Base-by-base conservation (phyloP, 176 grass and related monocot species). In the Triticum monococcum region DNA sequence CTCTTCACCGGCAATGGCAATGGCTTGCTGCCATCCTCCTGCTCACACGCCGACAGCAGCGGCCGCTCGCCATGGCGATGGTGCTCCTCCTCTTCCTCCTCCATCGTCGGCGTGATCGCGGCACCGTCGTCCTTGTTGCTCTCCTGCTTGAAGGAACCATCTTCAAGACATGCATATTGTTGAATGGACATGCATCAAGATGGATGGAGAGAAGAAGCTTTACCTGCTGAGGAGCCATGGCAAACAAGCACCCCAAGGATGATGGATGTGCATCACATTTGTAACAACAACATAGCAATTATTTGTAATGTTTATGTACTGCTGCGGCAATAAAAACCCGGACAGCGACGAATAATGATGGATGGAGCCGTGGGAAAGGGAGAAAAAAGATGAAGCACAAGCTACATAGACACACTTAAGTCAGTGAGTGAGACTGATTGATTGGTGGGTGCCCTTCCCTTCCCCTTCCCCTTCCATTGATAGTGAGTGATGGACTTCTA, bases 171-270 rank as follows among this genome's bases (percentile, higher is more conserved):
- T n/a, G 10, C 0, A 5, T 30, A 1, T 28, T 26, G 17, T 18
- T 7, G 5, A 5, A 56, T 56, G 50, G 43, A 12, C 1, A 71
- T 23, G 35, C 35, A 40, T 23, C 35, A 23, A 40, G 22, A 37
- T 1, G n/a, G 69, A 4, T 28, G 28, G 28, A 30, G 28, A 30
- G 28, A 5, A 23, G 2, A 14, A 79, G 3, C 12, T 61, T 8
- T 5, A 84, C 86, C 71, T 83, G 45, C 31, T 46, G 80, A 46
- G 80, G 80, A 36, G 80, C 80, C 86, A 88, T 88, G 62, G 70
- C 69, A 37, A 64, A 11, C 36, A 43, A 56, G 52, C 14, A 56
- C 52, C 52, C 52, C 52, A 56, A 0, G 16, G 17, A 56, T 0
- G 17, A 56, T 0, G 48, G 48, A 52, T 7, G 35, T 20, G 7